Percentiles rank a stretch among this genome's conserved stretches.
Conservation (phyloP, 1,284 basidiomycete genomes). For the Volvariella surrecta region DNA sequence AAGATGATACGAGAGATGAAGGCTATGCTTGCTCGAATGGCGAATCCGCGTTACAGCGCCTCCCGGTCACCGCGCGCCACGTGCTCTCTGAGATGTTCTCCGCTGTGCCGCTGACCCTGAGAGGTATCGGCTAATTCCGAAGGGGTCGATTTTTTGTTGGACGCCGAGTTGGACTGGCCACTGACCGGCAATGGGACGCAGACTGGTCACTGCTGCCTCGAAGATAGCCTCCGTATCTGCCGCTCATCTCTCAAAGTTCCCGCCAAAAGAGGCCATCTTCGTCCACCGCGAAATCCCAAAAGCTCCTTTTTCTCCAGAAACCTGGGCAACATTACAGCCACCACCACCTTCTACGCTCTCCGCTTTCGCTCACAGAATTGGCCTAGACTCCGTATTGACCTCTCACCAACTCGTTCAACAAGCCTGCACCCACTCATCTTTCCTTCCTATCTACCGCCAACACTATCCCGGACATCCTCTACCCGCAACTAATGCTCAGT, state of each 20-base stretch:
- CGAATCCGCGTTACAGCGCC: background rate
- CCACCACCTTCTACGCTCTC: slow-evolving; percentile 64
- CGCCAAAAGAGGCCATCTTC: slow-evolving; percentile 51
- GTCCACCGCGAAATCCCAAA: slow-evolving; percentile 21
- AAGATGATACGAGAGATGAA: slow-evolving; percentile 3
- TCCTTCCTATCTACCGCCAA: slow-evolving; percentile 44
- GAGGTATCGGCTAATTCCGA: no score
- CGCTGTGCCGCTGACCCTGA: no score
- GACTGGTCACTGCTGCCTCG: slow-evolving; percentile 43
- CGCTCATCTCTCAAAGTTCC: slow-evolving; percentile 45
- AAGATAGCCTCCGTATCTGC: slow-evolving; percentile 49
- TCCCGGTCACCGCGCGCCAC: background rate
- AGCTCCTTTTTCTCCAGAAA: slow-evolving; percentile 46
- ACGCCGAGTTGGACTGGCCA: no score
- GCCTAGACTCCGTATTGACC: slow-evolving; percentile 45
- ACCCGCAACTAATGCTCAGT: slow-evolving; percentile 68
- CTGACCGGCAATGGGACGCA: no score
- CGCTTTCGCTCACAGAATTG: slow-evolving; percentile 70
- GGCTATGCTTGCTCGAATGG: slow-evolving; percentile 3
- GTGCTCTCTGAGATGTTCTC: background rate
- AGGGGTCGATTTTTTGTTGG: no score
- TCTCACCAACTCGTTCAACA: slow-evolving; percentile 51
- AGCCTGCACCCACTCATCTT: slow-evolving; percentile 79
- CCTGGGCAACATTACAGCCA: slow-evolving; percentile 67
- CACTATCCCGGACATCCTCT: slow-evolving; percentile 43